A percentile compares a stretch with the other conserved stretches of the same genome.
Evolutionary conservation across 345 rosid species (phyloP).

Genomic region (Cardiospermum halicacabum): DNA sequence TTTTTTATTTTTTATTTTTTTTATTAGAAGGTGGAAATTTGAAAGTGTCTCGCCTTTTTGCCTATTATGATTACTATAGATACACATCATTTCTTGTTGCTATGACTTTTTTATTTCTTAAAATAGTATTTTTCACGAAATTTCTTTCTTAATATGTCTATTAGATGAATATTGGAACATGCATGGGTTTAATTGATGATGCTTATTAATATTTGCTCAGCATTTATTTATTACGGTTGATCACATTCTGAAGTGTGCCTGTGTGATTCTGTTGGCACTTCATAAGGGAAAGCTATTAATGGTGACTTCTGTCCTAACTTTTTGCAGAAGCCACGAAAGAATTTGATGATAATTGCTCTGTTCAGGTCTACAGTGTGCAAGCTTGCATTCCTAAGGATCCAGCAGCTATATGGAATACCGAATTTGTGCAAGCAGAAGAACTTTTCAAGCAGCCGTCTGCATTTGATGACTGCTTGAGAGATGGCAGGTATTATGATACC

Average conservation of each 20-base stretch:
- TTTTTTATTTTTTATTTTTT: no score
- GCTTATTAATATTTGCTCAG: not conserved
- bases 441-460: conserved; percentile 58
- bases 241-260: not conserved
- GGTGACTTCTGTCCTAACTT: conserved; percentile 12
- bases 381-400: conserved; percentile 74
- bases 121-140: no score
- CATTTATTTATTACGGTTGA: not conserved
- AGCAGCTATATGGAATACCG: conserved; percentile 77
- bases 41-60: no score
- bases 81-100: no score
- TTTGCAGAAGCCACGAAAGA: conserved; percentile 74
- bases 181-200: not conserved
- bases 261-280: not conserved
- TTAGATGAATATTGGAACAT: no score
- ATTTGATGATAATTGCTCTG: conserved; percentile 55
- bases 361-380: conserved; percentile 87
- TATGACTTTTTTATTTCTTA: no score
- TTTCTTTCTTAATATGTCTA: no score
- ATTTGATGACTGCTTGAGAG: conserved; percentile 77
- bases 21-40: no score
- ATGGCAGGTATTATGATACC: conserved; percentile 53
- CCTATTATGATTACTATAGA: no score
- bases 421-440: conserved; percentile 88
- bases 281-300: not conserved